phyloP scores from a whole-genome alignment of 2,329 filamentous ascomycete genomes.

The Gremmenia infestans region DNA sequence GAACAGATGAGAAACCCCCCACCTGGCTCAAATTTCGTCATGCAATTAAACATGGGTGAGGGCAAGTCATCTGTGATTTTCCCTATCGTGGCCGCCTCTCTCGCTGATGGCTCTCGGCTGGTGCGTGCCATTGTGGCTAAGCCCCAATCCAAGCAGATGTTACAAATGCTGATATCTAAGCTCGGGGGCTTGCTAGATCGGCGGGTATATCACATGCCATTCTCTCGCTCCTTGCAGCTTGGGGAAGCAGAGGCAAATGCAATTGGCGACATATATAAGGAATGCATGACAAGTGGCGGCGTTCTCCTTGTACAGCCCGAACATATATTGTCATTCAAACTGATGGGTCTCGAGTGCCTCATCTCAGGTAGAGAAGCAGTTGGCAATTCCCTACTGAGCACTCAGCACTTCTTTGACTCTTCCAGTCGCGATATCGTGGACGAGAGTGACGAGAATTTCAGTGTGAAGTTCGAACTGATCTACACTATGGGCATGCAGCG shows the following conservation, averaged over 20 bases:
- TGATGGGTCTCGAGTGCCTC: constrained; percentile 52
- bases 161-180: constrained; percentile 48
- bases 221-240: constrained; percentile 46
- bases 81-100: constrained; percentile 51
- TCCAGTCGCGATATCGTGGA: constrained; percentile 54
- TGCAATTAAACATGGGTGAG: constrained; percentile 69
- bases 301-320: constrained; percentile 60
- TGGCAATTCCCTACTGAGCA: constrained; percentile 13
- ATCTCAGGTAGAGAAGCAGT: constrained; percentile 26
- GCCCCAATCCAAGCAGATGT: constrained; percentile 56
- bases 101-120: constrained; percentile 47
- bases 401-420: constrained; percentile 41
- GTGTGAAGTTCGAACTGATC: constrained; percentile 54
- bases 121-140: constrained; percentile 57
- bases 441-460: constrained; percentile 61
- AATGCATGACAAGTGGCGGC: constrained; percentile 47
- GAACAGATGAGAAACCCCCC: constrained; percentile 46
- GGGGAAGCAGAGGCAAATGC: constrained; percentile 23
- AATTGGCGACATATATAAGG: constrained; percentile 37
- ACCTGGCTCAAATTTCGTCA: constrained; percentile 42
- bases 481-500: constrained; percentile 55
- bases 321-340: constrained; percentile 57
- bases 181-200: constrained; percentile 52
- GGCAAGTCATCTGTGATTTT: constrained; percentile 67
- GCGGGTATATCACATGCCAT: constrained; percentile 52